Evolutionary conservation across 2,329 filamentous ascomycete genomes (phyloP).

Genomic region (Venturiaceae sp.): DNA sequence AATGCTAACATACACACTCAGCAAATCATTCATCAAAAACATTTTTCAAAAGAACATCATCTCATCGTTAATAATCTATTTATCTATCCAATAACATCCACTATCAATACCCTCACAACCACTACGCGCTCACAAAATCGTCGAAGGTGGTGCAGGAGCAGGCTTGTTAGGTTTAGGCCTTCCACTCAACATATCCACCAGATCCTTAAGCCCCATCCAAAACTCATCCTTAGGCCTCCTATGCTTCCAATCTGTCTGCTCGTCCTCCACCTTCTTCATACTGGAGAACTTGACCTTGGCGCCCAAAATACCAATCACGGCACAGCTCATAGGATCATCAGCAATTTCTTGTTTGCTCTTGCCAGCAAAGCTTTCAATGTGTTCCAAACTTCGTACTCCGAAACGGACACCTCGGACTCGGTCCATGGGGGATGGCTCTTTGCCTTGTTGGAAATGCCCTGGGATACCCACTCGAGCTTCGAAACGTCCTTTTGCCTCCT

Average conservation of each 20-base stretch:
- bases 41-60: background rate
- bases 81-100: background rate
- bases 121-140: background rate
- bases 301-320: conserved; percentile 87
- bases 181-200: conserved; percentile 78
- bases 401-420: conserved; percentile 84
- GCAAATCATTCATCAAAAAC: too few relatives aligned
- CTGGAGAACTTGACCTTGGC: conserved; percentile 80
- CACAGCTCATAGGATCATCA: conserved; percentile 60
- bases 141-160: background rate
- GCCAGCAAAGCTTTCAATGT: conserved; percentile 69
- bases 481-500: conserved; percentile 85
- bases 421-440: conserved; percentile 91
- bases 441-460: conserved; percentile 90
- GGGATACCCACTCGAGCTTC: conserved; percentile 87
- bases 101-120: background rate
- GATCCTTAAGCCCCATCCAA: conserved; percentile 71
- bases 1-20: too few relatives aligned
- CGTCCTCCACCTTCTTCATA: conserved; percentile 70
- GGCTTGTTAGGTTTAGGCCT: background rate
- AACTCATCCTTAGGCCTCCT: conserved; percentile 74
- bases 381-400: conserved; percentile 88
- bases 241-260: conserved; percentile 89
- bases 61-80: background rate
- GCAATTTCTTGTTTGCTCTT: conserved; percentile 58